Evolutionary conservation across 805 yeast genomes (phyloP), one percentile per base, ranked within the genome.

Genomic region (Lachancea dasiensis): DNA sequence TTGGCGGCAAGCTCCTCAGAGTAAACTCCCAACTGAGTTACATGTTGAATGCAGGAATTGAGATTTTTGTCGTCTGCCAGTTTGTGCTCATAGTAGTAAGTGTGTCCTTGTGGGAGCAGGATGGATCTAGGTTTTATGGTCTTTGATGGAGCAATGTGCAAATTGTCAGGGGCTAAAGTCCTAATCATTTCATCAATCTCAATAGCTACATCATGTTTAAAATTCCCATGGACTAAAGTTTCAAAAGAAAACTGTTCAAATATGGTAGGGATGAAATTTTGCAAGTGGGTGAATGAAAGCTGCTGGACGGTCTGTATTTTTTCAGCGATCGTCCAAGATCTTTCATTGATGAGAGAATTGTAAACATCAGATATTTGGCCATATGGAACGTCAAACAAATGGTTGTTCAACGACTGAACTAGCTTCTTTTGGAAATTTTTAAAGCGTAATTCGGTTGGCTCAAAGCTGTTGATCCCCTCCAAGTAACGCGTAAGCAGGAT

Each of bases 1-100:
- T 73, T 53, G 0, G 79, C 72, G 31, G 77, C 63, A 21, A 56
- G 49, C 5, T 60, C 49, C 31, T 58, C 61, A n/a, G 52, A 38
- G 60, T 82, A 67, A 43, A 67, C 49, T 10, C 83, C 86, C 25
- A 86, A 58, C 59, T 86, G 95, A 31, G 80, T 65, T 44, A 75
- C 77, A 51, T 85, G 77, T 49, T 85, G 94, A 48, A 87, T 75
- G 58, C 95, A 84, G 0, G 95, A 82, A 54, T 90, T 90, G 41
- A 81, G 71, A 56, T 90, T 86, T 38, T 77, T 65, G 3, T 71
- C 65, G 58, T 89, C 96, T 31, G 70, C 74, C 34, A 82, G 61
- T 1, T 49, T 41, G 19, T 67, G 60, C 38, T 77, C 77, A 46
- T 60, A 79, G 46, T 77, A 68, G 41, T 58, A 66, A 1, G 59